These are phyloP conservation scores for Croton setiger DNA, from an alignment of 441 rosid species.

Conservation along the genomic window DNA sequence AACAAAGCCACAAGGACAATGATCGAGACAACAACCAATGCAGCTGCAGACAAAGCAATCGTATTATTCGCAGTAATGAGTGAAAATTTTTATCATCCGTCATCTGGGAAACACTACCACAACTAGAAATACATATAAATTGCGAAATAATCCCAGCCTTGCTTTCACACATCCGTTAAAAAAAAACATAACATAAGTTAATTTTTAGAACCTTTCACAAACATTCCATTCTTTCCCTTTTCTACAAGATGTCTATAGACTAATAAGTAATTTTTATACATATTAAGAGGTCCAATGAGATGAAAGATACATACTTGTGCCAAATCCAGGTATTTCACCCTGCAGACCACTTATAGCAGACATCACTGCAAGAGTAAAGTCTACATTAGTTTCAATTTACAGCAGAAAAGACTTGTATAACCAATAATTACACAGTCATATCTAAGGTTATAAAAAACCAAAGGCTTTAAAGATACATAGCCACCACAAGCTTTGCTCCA, in stretches of 20 bases:
- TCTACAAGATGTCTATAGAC: neutral
- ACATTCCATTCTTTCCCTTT: conserved; percentile 6
- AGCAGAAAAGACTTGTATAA: too few relatives aligned
- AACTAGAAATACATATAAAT: neutral
- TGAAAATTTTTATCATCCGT: conserved; percentile 7
- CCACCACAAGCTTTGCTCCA: neutral
- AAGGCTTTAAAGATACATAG: neutral
- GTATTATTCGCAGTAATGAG: conserved; percentile 3
- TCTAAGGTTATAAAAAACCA: neutral
- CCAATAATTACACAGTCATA: neutral
- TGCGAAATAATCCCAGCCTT: neutral
- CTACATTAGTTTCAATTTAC: neutral
- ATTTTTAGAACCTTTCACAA: neutral
- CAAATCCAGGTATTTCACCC: conserved; percentile 68
- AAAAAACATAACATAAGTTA: neutral
- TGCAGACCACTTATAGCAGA: conserved; percentile 96
- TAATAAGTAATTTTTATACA: neutral
- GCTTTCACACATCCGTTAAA: neutral
- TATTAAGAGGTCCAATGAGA: conserved; percentile 7
- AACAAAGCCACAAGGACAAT: conserved; percentile 65
- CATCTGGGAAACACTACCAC: neutral
- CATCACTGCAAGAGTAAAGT: conserved; percentile 59
- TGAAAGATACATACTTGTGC: conserved; percentile 54
- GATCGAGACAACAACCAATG: conserved; percentile 65
- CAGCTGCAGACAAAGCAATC: conserved; percentile 43